phyloP scores from a whole-genome alignment of 352 stramenopile species.

The Thalassiosira mediterranea region DNA sequence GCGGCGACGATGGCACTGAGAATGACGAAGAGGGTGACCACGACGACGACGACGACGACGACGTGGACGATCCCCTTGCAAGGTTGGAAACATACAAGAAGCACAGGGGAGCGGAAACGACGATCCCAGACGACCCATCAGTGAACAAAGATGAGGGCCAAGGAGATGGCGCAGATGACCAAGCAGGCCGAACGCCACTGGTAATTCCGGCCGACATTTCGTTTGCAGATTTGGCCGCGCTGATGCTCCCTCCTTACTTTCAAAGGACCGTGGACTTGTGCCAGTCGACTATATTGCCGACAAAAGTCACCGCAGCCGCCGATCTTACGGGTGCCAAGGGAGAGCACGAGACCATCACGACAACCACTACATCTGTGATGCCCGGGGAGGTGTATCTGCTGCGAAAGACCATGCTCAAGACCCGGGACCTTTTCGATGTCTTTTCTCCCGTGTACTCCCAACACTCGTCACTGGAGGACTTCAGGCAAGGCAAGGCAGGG shows the following conservation, averaged over 20 bases:
- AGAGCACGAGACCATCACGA: too few species aligned
- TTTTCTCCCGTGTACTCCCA: conserved; percentile 47
- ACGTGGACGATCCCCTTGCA: too few species aligned
- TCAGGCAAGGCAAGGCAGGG: neutral
- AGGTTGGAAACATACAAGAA: too few species aligned
- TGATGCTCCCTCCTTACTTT: conserved; percentile 39
- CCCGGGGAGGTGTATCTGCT: conserved; percentile 37
- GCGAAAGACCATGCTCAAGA: conserved; percentile 49
- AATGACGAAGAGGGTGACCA: conserved; percentile 4
- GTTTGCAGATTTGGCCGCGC: conserved; percentile 35
- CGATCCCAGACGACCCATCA: too few species aligned
- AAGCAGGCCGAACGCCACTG: too few species aligned
- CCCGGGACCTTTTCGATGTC: conserved; percentile 52
- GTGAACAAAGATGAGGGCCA: too few species aligned
- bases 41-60: too few species aligned
- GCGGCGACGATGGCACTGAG: neutral
- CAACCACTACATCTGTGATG: conserved; percentile 20
- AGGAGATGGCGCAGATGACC: too few species aligned
- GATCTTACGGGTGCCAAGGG: too few species aligned
- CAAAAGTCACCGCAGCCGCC: neutral
- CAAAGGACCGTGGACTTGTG: conserved; percentile 49
- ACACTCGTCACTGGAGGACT: conserved; percentile 20
- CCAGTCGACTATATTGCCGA: conserved; percentile 21
- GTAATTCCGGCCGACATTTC: conserved; percentile 15
- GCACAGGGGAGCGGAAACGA: too few species aligned